phyloP scores from a whole-genome alignment of 805 yeast genomes.

The Grigorovia transvaalensis region DNA sequence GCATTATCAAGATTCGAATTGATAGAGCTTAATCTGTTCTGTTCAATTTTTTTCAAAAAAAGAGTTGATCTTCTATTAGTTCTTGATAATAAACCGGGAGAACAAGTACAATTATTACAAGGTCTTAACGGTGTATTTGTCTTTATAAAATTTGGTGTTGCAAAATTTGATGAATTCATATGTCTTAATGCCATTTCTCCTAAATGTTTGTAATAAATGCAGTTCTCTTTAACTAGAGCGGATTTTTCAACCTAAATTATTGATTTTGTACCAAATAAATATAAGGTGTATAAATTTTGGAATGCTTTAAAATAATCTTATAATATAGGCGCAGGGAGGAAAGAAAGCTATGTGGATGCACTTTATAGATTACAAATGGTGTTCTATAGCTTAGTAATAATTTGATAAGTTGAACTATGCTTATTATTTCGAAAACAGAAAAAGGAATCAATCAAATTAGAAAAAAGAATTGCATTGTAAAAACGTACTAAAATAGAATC shows the following conservation, averaged over 20 bases:
- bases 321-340: not conserved
- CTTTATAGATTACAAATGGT: not conserved
- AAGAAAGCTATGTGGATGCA: not conserved
- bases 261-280: too few relatives aligned
- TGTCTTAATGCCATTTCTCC: not conserved
- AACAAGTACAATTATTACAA: slow-evolving; percentile 72
- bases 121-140: slow-evolving; percentile 31
- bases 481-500: too few relatives aligned
- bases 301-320: too few relatives aligned
- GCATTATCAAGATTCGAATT: not conserved
- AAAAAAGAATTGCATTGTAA: not conserved
- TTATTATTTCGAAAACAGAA: not conserved
- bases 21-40: slow-evolving; percentile 6
- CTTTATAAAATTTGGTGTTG: not conserved
- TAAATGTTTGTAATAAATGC: not conserved
- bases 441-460: not conserved
- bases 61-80: slow-evolving; percentile 49
- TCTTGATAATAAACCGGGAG: slow-evolving; percentile 70
- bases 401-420: not conserved
- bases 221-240: too few relatives aligned
- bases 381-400: not conserved
- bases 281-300: too few relatives aligned
- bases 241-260: too few relatives aligned
- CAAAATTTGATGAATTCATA: not conserved
- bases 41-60: slow-evolving; percentile 29